phyloP scores from a whole-genome alignment of 768 basidiomycete genomes.

The Candolleomyces aberdarensis region DNA sequence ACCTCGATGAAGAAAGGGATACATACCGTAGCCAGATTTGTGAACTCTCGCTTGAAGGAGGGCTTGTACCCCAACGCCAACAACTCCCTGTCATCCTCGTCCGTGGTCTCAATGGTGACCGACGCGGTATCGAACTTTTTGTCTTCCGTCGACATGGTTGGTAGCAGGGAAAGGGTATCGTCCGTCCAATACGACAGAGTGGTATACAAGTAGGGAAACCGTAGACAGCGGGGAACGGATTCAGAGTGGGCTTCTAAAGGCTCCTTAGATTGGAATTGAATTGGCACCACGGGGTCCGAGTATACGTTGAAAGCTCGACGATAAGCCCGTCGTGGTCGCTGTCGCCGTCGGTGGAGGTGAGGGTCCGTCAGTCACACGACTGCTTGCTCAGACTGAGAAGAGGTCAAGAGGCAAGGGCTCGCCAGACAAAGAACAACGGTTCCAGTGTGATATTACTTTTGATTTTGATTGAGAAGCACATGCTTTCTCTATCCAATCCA shows the following conservation, averaged over 20 bases:
- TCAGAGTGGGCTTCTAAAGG: neutral
- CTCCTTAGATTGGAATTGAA: neutral
- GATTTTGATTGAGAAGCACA: too few relatives aligned
- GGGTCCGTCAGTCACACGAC: too few relatives aligned
- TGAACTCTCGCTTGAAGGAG: constrained; percentile 83
- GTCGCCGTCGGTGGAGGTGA: too few relatives aligned
- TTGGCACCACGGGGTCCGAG: neutral
- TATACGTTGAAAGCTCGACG: too few relatives aligned
- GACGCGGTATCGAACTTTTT: constrained; percentile 15
- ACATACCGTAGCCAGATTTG: constrained; percentile 73
- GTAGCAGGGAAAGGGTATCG: neutral
- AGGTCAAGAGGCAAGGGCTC: too few relatives aligned
- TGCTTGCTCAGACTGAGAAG: too few relatives aligned
- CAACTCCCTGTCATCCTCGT: constrained; percentile 65
- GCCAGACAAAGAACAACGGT: too few relatives aligned
- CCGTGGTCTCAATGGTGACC: constrained; percentile 20
- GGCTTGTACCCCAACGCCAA: constrained; percentile 70
- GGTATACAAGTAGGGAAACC: neutral
- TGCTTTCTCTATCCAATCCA: too few relatives aligned
- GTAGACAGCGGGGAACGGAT: neutral
- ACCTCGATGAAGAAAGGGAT: neutral
- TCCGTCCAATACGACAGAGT: neutral
- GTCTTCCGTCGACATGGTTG: constrained; percentile 7
- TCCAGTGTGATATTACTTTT: too few relatives aligned
- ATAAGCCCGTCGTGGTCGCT: too few relatives aligned